Conservation (phyloP, 2,329 filamentous ascomycete species). For the Trichophaea hybrida region DNA sequence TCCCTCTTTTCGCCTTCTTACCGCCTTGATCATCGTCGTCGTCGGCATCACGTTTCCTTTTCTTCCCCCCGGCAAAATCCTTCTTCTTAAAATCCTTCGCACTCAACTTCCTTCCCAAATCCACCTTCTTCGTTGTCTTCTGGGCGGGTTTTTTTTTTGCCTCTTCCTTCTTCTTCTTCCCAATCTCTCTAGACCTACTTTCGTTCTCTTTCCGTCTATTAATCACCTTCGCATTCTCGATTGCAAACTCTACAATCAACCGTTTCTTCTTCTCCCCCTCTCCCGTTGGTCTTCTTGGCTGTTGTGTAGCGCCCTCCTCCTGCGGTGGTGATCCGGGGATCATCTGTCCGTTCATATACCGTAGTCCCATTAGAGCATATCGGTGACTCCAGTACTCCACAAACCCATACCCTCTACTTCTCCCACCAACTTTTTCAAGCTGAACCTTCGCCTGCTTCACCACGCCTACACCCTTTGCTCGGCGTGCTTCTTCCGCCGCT, state of each 20-base stretch:
- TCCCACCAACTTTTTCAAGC: constrained; percentile 76
- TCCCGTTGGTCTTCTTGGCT: constrained; percentile 29
- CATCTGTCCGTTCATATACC: constrained; percentile 73
- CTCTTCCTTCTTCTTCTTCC: constrained; percentile 28
- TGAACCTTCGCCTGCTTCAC: constrained; percentile 90
- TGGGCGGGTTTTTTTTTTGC: constrained; percentile 13
- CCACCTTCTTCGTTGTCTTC: not conserved
- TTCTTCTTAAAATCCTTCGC: not conserved
- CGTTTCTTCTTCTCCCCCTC: constrained; percentile 64
- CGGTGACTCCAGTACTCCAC: constrained; percentile 92
- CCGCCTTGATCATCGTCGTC: not conserved
- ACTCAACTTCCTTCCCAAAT: not conserved
- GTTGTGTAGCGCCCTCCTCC: constrained; percentile 13
- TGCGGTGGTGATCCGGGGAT: constrained; percentile 36
- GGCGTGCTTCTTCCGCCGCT: constrained; percentile 65
- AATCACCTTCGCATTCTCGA: constrained; percentile 96
- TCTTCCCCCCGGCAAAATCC: not conserved
- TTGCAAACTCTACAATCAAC: constrained; percentile 89
- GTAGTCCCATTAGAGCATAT: constrained; percentile 83
- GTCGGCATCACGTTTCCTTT: not conserved
- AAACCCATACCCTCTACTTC: constrained; percentile 89
- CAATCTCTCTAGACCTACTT: constrained; percentile 37
- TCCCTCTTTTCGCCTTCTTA: not conserved
- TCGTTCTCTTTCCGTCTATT: constrained; percentile 56
- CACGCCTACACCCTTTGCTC: constrained; percentile 68